phyloP scores from a whole-genome alignment of 495 filamentous ascomycete species.

The Neurospora sp. region DNA sequence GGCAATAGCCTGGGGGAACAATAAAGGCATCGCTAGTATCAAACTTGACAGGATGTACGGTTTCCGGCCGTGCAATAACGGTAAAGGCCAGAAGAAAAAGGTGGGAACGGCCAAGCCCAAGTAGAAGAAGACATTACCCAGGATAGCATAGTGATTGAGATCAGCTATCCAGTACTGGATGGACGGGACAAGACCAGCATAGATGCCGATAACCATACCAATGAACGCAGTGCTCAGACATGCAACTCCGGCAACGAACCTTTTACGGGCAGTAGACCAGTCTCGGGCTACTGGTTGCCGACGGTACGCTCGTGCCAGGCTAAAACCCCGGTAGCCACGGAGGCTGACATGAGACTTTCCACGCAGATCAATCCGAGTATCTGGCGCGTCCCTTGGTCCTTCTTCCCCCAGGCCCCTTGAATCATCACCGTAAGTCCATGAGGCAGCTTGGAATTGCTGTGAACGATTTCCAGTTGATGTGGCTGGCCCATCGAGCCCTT shows the following conservation, averaged over 20 bases:
- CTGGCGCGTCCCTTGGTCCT: background rate
- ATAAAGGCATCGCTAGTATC: constrained; percentile 56
- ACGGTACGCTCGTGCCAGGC: constrained; percentile 41
- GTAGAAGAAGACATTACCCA: constrained; percentile 65
- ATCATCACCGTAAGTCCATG: background rate
- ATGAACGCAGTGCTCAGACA: constrained; percentile 60
- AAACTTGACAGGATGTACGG: constrained; percentile 59
- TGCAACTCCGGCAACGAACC: constrained; percentile 55
- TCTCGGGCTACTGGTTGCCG: constrained; percentile 51
- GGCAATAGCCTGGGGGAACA: constrained; percentile 63
- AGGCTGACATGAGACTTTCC: constrained; percentile 33
- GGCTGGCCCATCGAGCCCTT: background rate
- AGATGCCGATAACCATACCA: constrained; percentile 61
- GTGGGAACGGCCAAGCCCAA: constrained; percentile 57
- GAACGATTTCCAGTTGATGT: background rate
- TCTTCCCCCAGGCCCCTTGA: background rate
- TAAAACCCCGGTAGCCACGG: constrained; percentile 38
- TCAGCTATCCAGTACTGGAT: constrained; percentile 66
- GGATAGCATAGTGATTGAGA: constrained; percentile 51
- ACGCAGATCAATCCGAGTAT: constrained; percentile 23
- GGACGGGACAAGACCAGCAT: constrained; percentile 62
- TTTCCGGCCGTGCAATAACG: constrained; percentile 67
- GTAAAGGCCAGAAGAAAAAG: constrained; percentile 61
- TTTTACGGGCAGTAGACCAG: constrained; percentile 54
- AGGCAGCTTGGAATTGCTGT: background rate